Base-by-base conservation (phyloP, 1,284 basidiomycete species). In the Apiotrichum sp. region DNA sequence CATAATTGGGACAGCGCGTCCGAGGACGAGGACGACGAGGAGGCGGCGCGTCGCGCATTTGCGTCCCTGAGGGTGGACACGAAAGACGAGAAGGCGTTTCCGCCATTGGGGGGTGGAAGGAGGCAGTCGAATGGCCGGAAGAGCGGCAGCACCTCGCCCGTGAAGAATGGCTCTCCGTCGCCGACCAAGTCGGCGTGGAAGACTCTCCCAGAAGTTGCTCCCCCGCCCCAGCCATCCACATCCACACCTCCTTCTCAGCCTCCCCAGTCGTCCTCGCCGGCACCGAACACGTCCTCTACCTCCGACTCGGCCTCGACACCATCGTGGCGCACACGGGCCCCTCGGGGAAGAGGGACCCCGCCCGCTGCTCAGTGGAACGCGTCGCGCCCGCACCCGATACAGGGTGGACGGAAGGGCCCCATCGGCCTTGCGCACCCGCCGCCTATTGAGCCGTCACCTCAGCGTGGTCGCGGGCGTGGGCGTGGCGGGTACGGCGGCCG, bases 381-480 rank as follows among this genome's bases (percentile, higher is more conserved):
- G 29, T 11, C 29, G 11, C 45, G 45, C 45, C 63, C 67, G 6
- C 69, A 71, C 55, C 68, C 69, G 16, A 71, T 71, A 38, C 69
- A 71, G 48, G 69, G 67, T 4, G 66, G 67, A 5, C 52, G 67
- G 7, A 53, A 64, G 50, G 67, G 69, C 9, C 69, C 69, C 4
- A 62, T 67, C 4, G 67, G 67, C 5, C 64, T 69, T 13, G 69
- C 69, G 36, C 58, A 64, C 55, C 69, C 67, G 14, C 69, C 68
- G 13, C 63, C 66, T 4, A 54, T 66, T 32, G 62, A 65, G 36
- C 38, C 44, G n/a, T 29, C 29, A 29, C 29, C 29, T 29, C 29
- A 29, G 29, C 44, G 44, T 14, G 41, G 46, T 36, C 45, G 46
- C 16, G 16, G 45, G 6, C 35, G 56, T 5, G 56, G 56, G 1